Evolutionary conservation across 2,329 filamentous ascomycete species (phyloP).

Genomic region (Pseudogymnoascus sp.): DNA sequence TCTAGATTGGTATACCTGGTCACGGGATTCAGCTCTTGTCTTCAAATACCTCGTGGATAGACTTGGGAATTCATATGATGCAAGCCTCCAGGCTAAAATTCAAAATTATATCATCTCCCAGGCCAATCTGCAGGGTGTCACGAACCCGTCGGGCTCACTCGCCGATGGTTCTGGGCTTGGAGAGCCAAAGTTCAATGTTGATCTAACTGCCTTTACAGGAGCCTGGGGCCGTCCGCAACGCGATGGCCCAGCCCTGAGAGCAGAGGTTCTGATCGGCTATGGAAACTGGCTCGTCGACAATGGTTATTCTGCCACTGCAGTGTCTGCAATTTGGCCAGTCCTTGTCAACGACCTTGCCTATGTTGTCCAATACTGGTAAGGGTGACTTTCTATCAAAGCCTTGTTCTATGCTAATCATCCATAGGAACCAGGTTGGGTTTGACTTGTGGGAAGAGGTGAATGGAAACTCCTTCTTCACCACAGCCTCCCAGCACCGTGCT

Average conservation of each 20-base stretch:
- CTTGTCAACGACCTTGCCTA: slow-evolving; percentile 69
- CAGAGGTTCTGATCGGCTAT: slow-evolving; percentile 64
- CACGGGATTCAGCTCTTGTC: slow-evolving; percentile 61
- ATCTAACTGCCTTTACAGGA: slow-evolving; percentile 53
- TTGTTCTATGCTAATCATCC: slow-evolving; percentile 1
- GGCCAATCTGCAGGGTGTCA: slow-evolving; percentile 45
- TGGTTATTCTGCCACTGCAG: slow-evolving; percentile 38
- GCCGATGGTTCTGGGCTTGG: slow-evolving; percentile 45
- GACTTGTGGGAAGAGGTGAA: slow-evolving; percentile 80
- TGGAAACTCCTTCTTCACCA: slow-evolving; percentile 73
- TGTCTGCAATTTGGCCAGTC: slow-evolving; percentile 58
- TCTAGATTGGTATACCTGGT: slow-evolving; percentile 74
- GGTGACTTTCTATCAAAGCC: not conserved
- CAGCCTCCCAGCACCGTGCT: slow-evolving; percentile 60
- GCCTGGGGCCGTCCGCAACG: slow-evolving; percentile 71
- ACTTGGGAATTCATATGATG: slow-evolving; percentile 46
- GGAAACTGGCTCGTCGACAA: slow-evolving; percentile 62
- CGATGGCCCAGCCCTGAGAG: slow-evolving; percentile 69
- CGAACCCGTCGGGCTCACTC: slow-evolving; percentile 44
- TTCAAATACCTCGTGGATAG: slow-evolving; percentile 61
- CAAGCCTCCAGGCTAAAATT: slow-evolving; percentile 41
- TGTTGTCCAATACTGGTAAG: slow-evolving; percentile 59
- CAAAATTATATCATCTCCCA: slow-evolving; percentile 61
- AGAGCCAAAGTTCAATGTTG: slow-evolving; percentile 65
- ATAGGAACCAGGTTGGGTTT: slow-evolving; percentile 45